Base-by-base conservation (phyloP, 1,139 yeast species). In the Yueomyces sp. region DNA sequence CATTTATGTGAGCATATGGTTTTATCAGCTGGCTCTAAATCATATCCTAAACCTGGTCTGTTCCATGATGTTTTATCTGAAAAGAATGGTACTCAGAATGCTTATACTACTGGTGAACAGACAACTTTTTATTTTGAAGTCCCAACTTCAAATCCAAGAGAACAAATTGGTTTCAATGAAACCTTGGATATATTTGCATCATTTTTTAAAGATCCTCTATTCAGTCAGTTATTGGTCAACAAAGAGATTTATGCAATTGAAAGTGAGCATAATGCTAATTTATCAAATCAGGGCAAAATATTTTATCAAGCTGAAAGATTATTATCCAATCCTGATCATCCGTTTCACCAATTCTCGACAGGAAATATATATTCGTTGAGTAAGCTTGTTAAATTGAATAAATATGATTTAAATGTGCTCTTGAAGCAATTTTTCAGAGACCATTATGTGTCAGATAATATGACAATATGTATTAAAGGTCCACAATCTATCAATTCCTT, bases 1-100 rank as follows among this genome's bases (percentile, higher is more conserved):
- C 93, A 82, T 61, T 65, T 81, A 38, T 79, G 86, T 55, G 91
- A 82, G 48, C 91, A 82, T 57, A 68, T 76, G 71, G 50, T 81
- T 1, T 69, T 78, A 41, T 52, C 61, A 8, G 66, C 73, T 40
- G 83, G 84, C 1, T 73, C 83, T 0, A 72, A 72, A 45, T 62
- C 68, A 37, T 75, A 61, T 47, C 80, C 84, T 0, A 58, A 65
- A 26, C 68, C 75, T 0, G 69, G 67, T 39, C 55, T 58, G 27
- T 75, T 75, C 46, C 69, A 71, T 41, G 69, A 69, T 19, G 48
- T 60, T 4, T 52, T 80, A 1, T 54, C 68, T 2, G 55, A 65
- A 26, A 59, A 68, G 39, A 79, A 81, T 12, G 91, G 91, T 1
- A 50, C 61, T 1, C 61, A 70, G 40, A 81, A 81, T 60, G 91